Evolutionary conservation across 371 early-diverging fungal species (phyloP).

Genomic region (Mortierella sp.): DNA sequence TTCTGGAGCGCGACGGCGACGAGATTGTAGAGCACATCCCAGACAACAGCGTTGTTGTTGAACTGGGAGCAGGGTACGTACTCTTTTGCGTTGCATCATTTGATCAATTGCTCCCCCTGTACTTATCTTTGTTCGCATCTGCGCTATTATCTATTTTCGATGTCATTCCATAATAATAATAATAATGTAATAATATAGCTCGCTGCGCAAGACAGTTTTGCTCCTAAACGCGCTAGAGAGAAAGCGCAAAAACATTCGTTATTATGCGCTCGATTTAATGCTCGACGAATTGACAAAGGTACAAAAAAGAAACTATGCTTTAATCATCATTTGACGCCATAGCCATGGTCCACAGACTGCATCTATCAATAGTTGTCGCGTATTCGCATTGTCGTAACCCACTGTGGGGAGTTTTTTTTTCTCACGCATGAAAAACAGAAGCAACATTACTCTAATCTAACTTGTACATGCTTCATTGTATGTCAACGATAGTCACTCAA

Average conservation of each 20-base stretch:
- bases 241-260: slow-evolving; percentile 73
- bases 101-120: neutral
- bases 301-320: slow-evolving; percentile 4
- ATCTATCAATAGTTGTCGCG: neutral
- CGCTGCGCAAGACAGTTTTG: slow-evolving; percentile 89
- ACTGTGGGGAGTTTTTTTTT: neutral
- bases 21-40: slow-evolving; percentile 75
- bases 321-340: slow-evolving; percentile 62
- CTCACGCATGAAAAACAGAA: neutral
- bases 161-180: neutral
- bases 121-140: neutral
- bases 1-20: slow-evolving; percentile 72
- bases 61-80: slow-evolving; percentile 88
- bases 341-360: neutral
- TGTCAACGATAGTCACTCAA: slow-evolving; percentile 57
- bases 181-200: slow-evolving; percentile 54
- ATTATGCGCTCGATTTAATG: slow-evolving; percentile 95
- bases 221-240: slow-evolving; percentile 81
- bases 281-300: slow-evolving; percentile 78
- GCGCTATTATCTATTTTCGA: neutral
- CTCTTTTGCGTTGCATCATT: neutral
- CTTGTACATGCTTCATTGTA: neutral
- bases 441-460: neutral
- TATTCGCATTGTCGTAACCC: neutral
- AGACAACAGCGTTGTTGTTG: slow-evolving; percentile 79